These are phyloP conservation scores for Botrytis deweyae DNA, from an alignment of 2,329 filamentous ascomycete genomes.

Conservation along the genomic window DNA sequence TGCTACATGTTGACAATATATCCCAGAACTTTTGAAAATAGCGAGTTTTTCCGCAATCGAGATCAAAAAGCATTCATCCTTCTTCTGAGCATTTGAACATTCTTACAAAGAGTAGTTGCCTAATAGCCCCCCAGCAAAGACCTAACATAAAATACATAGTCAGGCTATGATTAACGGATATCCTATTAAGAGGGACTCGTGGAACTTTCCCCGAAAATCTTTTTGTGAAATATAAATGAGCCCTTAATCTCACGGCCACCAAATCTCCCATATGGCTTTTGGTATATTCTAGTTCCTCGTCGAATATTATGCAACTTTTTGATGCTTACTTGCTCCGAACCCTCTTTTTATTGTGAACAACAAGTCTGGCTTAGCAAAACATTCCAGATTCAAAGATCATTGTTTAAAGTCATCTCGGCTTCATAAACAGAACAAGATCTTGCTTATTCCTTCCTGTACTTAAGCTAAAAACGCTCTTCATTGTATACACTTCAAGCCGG, in stretches of 20 bases:
- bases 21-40: too few species aligned
- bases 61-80: not conserved
- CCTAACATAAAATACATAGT: not conserved
- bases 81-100: not conserved
- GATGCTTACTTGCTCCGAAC: not conserved
- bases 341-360: not conserved
- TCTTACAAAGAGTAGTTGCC: not conserved
- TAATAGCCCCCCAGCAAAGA: not conserved
- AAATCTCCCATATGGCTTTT: not conserved
- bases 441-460: not conserved
- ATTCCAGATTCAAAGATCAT: not conserved
- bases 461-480: not conserved
- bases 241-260: not conserved
- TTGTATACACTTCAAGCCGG: fast-evolving
- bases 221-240: not conserved
- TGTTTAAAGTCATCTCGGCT: not conserved
- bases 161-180: not conserved
- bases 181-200: not conserved
- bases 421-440: not conserved
- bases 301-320: not conserved
- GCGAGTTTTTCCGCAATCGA: not conserved
- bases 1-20: too few species aligned
- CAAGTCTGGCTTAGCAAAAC: not conserved
- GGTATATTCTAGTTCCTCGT: not conserved
- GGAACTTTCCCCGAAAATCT: not conserved